Conservation (phyloP, 331 rosid species). For the Malus hybrid region DNA sequence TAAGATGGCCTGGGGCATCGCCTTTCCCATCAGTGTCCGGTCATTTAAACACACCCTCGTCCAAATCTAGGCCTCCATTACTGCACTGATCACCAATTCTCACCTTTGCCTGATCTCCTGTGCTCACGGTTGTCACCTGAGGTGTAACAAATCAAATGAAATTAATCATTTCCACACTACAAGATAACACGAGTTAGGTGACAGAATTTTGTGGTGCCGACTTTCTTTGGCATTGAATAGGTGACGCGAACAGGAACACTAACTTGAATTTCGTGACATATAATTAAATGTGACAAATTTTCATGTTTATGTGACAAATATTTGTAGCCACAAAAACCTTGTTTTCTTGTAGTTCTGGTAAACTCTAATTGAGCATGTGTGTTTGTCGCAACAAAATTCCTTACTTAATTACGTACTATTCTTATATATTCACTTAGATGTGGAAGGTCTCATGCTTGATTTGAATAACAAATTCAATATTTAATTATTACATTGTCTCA, state of each 20-base stretch:
- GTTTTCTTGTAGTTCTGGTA: background rate
- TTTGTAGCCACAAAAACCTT: background rate
- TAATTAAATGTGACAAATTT: no score
- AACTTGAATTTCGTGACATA: no score
- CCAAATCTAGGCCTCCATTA: conserved; percentile 70
- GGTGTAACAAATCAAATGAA: background rate
- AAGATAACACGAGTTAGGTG: no score
- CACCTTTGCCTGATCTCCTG: conserved; percentile 41
- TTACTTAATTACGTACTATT: background rate
- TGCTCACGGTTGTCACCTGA: conserved; percentile 47
- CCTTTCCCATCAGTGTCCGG: conserved; percentile 47
- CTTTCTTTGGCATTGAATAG: no score
- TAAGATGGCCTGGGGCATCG: conserved; percentile 41
- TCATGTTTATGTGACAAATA: no score
- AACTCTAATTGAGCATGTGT: background rate
- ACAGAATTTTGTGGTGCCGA: no score
- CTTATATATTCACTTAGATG: no score
- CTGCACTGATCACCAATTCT: conserved; percentile 58
- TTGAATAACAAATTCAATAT: no score
- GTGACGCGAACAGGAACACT: no score
- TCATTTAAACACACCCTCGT: conserved; percentile 35
- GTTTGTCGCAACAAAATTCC: background rate
- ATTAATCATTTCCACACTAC: background rate
- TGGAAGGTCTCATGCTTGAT: no score
- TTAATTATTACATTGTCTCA: no score